These are phyloP conservation scores for Aspergillus heteromorphus DNA, from an alignment of 495 filamentous ascomycete species.

Conservation along the genomic window DNA sequence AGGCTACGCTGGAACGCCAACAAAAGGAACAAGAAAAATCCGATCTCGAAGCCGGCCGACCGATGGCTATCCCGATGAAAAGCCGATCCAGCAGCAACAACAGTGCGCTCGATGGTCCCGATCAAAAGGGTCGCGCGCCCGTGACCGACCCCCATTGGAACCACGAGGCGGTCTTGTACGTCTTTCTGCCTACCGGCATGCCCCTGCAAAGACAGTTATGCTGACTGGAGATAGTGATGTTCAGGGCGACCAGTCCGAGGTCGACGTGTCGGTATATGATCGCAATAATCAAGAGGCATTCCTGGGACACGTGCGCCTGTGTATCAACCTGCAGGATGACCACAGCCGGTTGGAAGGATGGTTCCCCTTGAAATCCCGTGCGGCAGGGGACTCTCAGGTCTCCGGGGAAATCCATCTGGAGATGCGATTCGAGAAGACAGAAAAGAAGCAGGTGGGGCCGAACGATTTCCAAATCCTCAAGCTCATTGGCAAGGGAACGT, in stretches of 20 bases:
- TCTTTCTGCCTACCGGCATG: slow-evolving; percentile 14
- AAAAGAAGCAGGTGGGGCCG: slow-evolving; percentile 91
- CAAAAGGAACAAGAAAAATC: slow-evolving; percentile 52
- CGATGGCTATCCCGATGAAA: slow-evolving; percentile 94
- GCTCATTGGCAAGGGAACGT: slow-evolving; percentile 96
- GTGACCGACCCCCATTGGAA: slow-evolving; percentile 93
- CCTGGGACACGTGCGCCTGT: slow-evolving; percentile 80
- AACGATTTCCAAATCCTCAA: slow-evolving; percentile 94
- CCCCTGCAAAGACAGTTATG: neutral
- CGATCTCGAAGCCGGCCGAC: slow-evolving; percentile 68
- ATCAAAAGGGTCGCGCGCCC: slow-evolving; percentile 59
- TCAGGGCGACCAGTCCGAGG: slow-evolving; percentile 81
- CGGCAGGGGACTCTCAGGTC: slow-evolving; percentile 61
- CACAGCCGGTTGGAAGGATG: slow-evolving; percentile 70
- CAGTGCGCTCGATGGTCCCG: slow-evolving; percentile 64
- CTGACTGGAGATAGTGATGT: slow-evolving; percentile 65
- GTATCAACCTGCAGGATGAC: slow-evolving; percentile 62
- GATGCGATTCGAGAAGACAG: slow-evolving; percentile 80
- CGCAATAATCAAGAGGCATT: slow-evolving; percentile 81
- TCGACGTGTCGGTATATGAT: slow-evolving; percentile 94
- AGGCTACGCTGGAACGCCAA: slow-evolving; percentile 27
- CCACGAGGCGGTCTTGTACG: slow-evolving; percentile 92
- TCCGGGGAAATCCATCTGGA: slow-evolving; percentile 90
- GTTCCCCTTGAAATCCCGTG: slow-evolving; percentile 70
- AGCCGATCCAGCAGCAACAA: slow-evolving; percentile 94